Evolutionary conservation across 2,329 filamentous ascomycete genomes (phyloP).

Genomic region (Colletotrichum sp.): DNA sequence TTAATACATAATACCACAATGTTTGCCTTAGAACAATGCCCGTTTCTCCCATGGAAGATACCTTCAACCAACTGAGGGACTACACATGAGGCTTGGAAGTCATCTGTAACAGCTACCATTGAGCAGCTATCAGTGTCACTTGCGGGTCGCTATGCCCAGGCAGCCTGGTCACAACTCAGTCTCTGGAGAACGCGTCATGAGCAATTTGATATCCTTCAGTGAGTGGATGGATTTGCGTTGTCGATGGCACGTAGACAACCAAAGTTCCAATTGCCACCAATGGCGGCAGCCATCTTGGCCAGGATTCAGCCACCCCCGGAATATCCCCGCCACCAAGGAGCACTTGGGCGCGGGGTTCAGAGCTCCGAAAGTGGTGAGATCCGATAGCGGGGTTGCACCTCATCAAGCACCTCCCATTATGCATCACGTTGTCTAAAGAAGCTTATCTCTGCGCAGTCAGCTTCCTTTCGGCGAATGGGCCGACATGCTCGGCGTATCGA

Average conservation of each 20-base stretch:
- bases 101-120: not conserved
- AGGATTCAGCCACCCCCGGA: not conserved
- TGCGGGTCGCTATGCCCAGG: not conserved
- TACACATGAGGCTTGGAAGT: not conserved
- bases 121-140: not conserved
- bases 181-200: not conserved
- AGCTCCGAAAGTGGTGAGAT: not conserved
- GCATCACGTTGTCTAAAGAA: not conserved
- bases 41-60: not conserved
- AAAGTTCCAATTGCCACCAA: constrained; percentile 4
- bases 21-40: not conserved
- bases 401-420: not conserved
- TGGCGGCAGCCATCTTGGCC: not conserved
- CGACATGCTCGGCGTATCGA: not conserved
- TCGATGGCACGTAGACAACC: not conserved
- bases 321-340: not conserved
- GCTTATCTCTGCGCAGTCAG: not conserved
- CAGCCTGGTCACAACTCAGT: not conserved
- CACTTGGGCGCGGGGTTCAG: not conserved
- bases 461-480: not conserved
- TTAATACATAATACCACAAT: not conserved
- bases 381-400: not conserved
- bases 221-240: not conserved
- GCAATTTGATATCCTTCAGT: not conserved
- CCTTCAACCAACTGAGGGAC: not conserved